phyloP scores from a whole-genome alignment of 208 protist genomes.

The Acanthamoeba sp. region DNA sequence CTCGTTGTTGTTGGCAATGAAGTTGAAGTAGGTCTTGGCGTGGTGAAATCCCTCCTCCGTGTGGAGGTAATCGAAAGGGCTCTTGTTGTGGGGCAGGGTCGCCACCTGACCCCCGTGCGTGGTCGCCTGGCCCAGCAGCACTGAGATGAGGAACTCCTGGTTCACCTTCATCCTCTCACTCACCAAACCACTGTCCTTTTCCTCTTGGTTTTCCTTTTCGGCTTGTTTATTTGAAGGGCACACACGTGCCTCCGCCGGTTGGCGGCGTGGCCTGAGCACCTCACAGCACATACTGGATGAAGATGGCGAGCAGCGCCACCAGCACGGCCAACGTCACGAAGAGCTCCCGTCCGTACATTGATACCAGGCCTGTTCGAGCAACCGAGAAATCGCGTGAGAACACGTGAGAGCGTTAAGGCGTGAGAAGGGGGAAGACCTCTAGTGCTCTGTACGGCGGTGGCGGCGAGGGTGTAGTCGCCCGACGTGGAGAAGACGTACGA shows the following conservation, averaged over 20 bases:
- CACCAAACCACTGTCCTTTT: background rate
- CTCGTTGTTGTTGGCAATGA: conserved; percentile 1
- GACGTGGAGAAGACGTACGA: conserved; percentile 53
- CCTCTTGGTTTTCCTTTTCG: background rate
- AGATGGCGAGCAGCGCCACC: conserved; percentile 52
- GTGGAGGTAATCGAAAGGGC: conserved; percentile 52
- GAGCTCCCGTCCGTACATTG: conserved; percentile 62
- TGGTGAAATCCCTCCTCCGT: conserved; percentile 70
- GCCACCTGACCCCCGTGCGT: background rate
- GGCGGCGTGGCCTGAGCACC: no score
- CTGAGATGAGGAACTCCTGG: conserved; percentile 13
- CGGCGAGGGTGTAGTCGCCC: conserved; percentile 52
- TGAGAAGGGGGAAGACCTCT: background rate
- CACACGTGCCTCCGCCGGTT: background rate
- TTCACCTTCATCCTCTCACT: conserved; percentile 15
- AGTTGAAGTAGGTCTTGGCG: conserved; percentile 59
- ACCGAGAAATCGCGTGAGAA: background rate
- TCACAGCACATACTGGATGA: background rate
- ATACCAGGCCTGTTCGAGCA: conserved; percentile 29
- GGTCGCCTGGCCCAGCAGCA: background rate
- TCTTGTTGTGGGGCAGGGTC: conserved; percentile 62
- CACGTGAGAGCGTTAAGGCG: background rate
- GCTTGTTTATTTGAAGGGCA: background rate
- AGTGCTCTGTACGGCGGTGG: conserved; percentile 23
- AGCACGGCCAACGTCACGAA: conserved; percentile 42